Conservation (phyloP, 768 basidiomycete genomes). For the Boletus reticuloceps region DNA sequence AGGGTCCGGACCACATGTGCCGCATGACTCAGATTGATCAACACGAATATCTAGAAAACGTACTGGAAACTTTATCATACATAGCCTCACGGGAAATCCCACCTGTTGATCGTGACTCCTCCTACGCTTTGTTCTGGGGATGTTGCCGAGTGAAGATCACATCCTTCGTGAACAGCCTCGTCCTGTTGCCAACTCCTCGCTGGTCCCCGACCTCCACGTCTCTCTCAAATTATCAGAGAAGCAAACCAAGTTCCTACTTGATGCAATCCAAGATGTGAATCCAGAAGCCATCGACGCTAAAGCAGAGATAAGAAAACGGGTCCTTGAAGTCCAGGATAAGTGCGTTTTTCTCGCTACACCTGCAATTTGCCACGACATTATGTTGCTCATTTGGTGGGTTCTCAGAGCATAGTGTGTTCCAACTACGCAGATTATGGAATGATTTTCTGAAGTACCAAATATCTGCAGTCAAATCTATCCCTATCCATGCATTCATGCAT, state of each 20-base stretch:
- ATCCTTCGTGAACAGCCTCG: constrained; percentile 1
- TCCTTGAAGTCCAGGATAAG: background rate
- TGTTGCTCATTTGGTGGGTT: background rate
- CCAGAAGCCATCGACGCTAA: background rate
- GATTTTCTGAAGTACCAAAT: background rate
- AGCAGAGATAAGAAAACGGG: background rate
- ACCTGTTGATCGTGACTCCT: too few relatives aligned
- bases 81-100: too few relatives aligned
- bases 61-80: too few relatives aligned
- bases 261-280: background rate
- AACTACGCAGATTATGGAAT: background rate
- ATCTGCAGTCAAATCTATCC: background rate
- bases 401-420: background rate
- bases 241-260: background rate
- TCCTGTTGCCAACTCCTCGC: background rate
- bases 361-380: background rate
- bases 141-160: background rate
- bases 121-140: background rate
- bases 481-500: background rate
- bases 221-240: background rate
- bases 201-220: background rate
- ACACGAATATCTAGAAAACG: too few relatives aligned
- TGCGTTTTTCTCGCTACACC: background rate
- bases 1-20: too few relatives aligned
- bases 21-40: too few relatives aligned